A percentile compares a stretch with the other conserved stretches of the same genome.
These are phyloP conservation scores for Picea abies DNA, from an alignment of 83 land plant species.

Conservation along the genomic window DNA sequence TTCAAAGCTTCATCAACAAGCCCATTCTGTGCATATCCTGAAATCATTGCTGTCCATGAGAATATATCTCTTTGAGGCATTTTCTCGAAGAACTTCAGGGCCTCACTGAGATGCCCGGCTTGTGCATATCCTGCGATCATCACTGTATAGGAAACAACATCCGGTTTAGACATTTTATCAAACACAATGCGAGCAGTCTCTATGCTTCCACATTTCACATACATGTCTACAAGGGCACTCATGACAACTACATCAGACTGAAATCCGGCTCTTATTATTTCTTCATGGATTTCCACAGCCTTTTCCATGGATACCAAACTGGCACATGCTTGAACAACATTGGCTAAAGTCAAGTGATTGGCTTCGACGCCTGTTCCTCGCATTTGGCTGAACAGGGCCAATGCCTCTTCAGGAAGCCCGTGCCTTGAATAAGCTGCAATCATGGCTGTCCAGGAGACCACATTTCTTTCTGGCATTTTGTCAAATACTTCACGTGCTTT, in stretches of 20 bases:
- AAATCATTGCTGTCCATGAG: constrained; percentile 55
- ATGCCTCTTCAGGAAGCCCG: constrained; percentile 24
- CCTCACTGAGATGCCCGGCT: constrained; percentile 27
- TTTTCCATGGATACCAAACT: neutral
- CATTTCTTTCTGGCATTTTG: constrained; percentile 32
- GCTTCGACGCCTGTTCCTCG: constrained; percentile 26
- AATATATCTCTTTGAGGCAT: constrained; percentile 42
- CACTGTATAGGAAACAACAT: constrained; percentile 29
- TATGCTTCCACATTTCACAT: constrained; percentile 12
- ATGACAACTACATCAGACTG: constrained; percentile 19
- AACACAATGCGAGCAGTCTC: constrained; percentile 21
- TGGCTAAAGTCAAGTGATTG: constrained; percentile 29
- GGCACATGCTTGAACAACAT: constrained; percentile 18
- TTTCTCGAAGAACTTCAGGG: constrained; percentile 37
- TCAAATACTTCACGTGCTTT: constrained; percentile 24
- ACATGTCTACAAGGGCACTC: neutral
- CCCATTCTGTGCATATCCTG: constrained; percentile 44
- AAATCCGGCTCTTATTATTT: neutral
- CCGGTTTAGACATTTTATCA: constrained; percentile 17
- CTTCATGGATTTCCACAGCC: neutral
- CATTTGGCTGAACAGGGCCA: constrained; percentile 30
- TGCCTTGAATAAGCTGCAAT: constrained; percentile 27
- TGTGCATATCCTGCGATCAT: constrained; percentile 51
- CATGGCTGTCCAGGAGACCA: constrained; percentile 36
- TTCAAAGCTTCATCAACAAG: constrained; percentile 44